Evolutionary conservation across 352 stramenopile genomes (phyloP).

Genomic region (Phytophthora constricta): DNA sequence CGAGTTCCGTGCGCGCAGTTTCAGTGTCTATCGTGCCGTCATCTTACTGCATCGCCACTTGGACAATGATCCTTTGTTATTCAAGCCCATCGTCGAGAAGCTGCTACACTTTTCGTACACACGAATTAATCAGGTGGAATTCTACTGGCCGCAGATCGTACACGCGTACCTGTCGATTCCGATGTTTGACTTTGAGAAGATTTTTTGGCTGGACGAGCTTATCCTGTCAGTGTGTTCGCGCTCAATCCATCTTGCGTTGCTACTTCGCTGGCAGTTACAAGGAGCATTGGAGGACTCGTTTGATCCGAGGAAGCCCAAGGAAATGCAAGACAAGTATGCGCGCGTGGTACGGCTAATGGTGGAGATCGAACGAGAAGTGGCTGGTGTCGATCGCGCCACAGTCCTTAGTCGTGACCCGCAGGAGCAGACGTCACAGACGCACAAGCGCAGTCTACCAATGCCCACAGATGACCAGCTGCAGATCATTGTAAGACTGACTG

Average conservation of each 20-base stretch:
- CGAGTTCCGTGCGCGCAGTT: slow-evolving; percentile 84
- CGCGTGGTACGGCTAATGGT: slow-evolving; percentile 87
- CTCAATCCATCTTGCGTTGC: slow-evolving; percentile 84
- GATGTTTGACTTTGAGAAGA: slow-evolving; percentile 91
- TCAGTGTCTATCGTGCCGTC: slow-evolving; percentile 85
- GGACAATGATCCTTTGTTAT: slow-evolving; percentile 85
- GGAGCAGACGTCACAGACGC: slow-evolving; percentile 34
- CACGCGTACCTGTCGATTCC: slow-evolving; percentile 88
- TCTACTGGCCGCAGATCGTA: slow-evolving; percentile 92
- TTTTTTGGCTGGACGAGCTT: slow-evolving; percentile 90
- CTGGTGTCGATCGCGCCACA: slow-evolving; percentile 67
- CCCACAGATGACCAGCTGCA: slow-evolving; percentile 87
- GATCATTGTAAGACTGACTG: slow-evolving; percentile 79
- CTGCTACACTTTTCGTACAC: slow-evolving; percentile 88
- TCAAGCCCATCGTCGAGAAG: slow-evolving; percentile 89
- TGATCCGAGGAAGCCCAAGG: slow-evolving; percentile 73
- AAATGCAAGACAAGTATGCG: slow-evolving; percentile 89
- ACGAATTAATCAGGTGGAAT: slow-evolving; percentile 91
- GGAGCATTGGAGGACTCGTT: slow-evolving; percentile 86
- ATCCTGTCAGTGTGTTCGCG: slow-evolving; percentile 89
- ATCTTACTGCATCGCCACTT: slow-evolving; percentile 87
- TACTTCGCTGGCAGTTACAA: slow-evolving; percentile 90
- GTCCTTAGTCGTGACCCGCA: slow-evolving; percentile 64
- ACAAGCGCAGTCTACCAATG: slow-evolving; percentile 76
- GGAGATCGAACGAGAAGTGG: slow-evolving; percentile 86